A percentile compares a stretch with the other conserved stretches of the same genome.
phyloP scores from a whole-genome alignment of 495 filamentous ascomycete genomes.

The Jackrogersella minutella region DNA sequence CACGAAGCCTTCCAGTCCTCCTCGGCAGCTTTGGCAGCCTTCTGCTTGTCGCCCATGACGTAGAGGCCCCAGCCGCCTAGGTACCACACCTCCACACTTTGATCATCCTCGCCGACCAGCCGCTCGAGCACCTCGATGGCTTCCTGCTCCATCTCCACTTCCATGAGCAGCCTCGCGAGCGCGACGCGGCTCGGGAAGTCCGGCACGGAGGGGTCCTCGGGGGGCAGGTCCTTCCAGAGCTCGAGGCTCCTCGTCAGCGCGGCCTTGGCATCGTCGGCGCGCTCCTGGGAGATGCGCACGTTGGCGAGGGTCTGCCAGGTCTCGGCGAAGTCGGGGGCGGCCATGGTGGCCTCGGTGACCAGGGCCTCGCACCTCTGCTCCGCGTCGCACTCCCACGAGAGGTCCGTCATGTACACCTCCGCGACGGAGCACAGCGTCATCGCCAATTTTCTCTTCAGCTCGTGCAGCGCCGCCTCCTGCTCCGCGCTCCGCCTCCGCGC shows the following conservation, averaged over 20 bases:
- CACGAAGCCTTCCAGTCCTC: slow-evolving; percentile 58
- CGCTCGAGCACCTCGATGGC: slow-evolving; percentile 86
- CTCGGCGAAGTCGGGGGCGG: slow-evolving; percentile 77
- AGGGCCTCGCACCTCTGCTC: slow-evolving; percentile 84
- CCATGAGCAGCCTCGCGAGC: slow-evolving; percentile 85
- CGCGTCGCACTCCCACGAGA: slow-evolving; percentile 89
- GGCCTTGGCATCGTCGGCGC: slow-evolving; percentile 76
- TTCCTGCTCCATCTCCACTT: slow-evolving; percentile 82
- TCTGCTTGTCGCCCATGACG: slow-evolving; percentile 74
- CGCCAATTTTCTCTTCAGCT: slow-evolving; percentile 80
- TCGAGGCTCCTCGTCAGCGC: slow-evolving; percentile 79
- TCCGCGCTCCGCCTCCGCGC: slow-evolving; percentile 48
- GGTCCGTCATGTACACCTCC: slow-evolving; percentile 98
- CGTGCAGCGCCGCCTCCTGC: slow-evolving; percentile 56
- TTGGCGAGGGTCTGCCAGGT: slow-evolving; percentile 93
- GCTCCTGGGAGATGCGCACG: slow-evolving; percentile 85
- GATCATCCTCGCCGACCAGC: slow-evolving; percentile 85
- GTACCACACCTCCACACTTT: slow-evolving; percentile 96
- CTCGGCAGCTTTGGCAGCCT: slow-evolving; percentile 48
- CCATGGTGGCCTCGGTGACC: slow-evolving; percentile 83
- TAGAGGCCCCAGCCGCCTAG: slow-evolving; percentile 91
- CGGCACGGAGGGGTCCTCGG: slow-evolving; percentile 71
- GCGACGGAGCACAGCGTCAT: slow-evolving; percentile 87
- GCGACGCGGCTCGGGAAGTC: slow-evolving; percentile 85
- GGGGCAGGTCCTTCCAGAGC: slow-evolving; percentile 78